Base-by-base conservation (phyloP, 2,329 filamentous ascomycete genomes). In the Aspergillus luchuensis region DNA sequence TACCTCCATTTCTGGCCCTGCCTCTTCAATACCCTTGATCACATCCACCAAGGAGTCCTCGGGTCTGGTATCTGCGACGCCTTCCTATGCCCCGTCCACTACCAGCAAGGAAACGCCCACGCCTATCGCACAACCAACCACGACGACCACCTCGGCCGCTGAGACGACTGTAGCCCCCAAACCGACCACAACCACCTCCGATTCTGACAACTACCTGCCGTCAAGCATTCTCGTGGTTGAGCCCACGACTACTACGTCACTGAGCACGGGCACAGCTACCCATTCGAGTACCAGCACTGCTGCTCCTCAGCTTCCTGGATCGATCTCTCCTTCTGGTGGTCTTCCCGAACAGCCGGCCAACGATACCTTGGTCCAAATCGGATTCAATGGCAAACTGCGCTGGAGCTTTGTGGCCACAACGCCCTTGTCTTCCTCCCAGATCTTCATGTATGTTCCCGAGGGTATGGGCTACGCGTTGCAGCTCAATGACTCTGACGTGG, bases 381-480 rank as follows among this genome's bases (percentile, higher is more conserved):
- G 91, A 36, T 97, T 98, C 83, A 81, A 86, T 56, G 89, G 87
- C 71, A 85, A 86, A 1, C 84, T 96, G 67, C 94, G 96, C 79
- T 99, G 95, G 76, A 80, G 85, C 8, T 97, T 96, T 72, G 90
- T 98, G 28, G 88, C 89, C 10, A 81, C 80, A 21, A 87, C 89
- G 63, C 82, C 87, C 13, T 83, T 89, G 65, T 90, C 92, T 17
- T 90, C 91, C 5, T 87, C 87, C 41, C 94, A 98, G 77, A 91
- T 99, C 70, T 96, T 97, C 80, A 79, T 85, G 56, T 90, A 86
- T 66, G 81, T 97, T 4, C 92, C 92, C 0, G 69, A 81, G 56
- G 91, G 91, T 65, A 82, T 97, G 53, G 80, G 85, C 2, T 85
- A 89, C 65, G 89, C 86, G 47, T 80, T 96, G 49, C 61, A 73